Conservation (phyloP, 495 filamentous ascomycete species). For the Oleoguttula mirabilis region DNA sequence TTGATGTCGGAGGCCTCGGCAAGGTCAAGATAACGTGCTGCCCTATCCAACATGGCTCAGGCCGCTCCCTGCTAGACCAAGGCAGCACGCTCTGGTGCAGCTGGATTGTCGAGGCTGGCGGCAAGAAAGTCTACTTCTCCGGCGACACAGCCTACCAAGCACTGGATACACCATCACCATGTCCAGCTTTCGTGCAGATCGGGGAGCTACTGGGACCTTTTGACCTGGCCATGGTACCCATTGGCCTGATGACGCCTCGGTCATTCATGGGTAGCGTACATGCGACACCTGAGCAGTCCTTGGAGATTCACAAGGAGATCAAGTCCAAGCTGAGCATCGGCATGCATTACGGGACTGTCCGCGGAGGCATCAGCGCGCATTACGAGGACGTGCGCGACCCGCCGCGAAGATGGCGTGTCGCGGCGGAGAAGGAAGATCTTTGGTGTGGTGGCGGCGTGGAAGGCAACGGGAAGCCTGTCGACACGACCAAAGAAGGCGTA, state of each 20-base stretch:
- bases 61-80: conserved; percentile 25
- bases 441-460: conserved; percentile 19
- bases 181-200: conserved; percentile 32
- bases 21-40: conserved; percentile 29
- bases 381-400: conserved; percentile 35
- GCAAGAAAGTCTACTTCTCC: conserved; percentile 24
- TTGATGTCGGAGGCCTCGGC: conserved; percentile 19
- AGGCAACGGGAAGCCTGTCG: conserved; percentile 6
- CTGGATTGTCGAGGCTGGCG: conserved; percentile 34
- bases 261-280: conserved; percentile 30
- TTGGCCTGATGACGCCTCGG: conserved; percentile 31
- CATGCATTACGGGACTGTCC: conserved; percentile 36
- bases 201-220: conserved; percentile 32
- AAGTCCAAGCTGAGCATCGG: conserved; percentile 32
- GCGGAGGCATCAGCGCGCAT: conserved; percentile 30
- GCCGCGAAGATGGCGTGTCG: conserved; percentile 29
- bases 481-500: conserved; percentile 27
- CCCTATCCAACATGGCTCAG: conserved; percentile 39
- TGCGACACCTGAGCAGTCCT: conserved; percentile 31
- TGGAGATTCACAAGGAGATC: conserved; percentile 32
- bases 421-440: conserved; percentile 29
- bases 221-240: conserved; percentile 35
- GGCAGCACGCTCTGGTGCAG: conserved; percentile 40
- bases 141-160: conserved; percentile 33
- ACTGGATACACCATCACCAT: conserved; percentile 29